Percentiles rank a stretch among this genome's conserved stretches.
phyloP scores from a whole-genome alignment of 768 basidiomycete genomes.

The Mycena latifolia region DNA sequence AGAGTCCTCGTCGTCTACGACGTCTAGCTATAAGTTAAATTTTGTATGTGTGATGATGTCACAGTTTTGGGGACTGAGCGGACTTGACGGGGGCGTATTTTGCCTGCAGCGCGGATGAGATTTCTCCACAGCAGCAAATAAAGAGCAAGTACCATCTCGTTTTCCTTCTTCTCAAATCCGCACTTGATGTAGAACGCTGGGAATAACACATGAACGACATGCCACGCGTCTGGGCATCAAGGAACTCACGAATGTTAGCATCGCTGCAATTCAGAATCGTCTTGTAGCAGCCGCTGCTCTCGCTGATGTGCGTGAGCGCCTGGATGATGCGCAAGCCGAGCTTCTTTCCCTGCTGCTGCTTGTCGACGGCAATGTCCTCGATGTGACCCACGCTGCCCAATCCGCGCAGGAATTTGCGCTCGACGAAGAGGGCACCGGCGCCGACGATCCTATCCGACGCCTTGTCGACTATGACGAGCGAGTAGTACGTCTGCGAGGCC shows the following conservation, averaged over 20 bases:
- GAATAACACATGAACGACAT: slow-evolving; percentile 17
- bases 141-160: slow-evolving; percentile 81
- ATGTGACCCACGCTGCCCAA: slow-evolving; percentile 95
- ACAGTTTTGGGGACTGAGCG: slow-evolving; percentile 25
- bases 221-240: slow-evolving; percentile 20
- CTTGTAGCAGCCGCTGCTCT: slow-evolving; percentile 90
- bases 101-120: slow-evolving; percentile 52
- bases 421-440: slow-evolving; percentile 87
- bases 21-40: slow-evolving; percentile 17
- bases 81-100: slow-evolving; percentile 66
- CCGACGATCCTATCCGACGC: slow-evolving; percentile 84
- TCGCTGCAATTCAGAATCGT: slow-evolving; percentile 96
- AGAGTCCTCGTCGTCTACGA: slow-evolving; percentile 18
- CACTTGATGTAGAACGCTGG: slow-evolving; percentile 98
- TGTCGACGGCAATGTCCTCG: slow-evolving; percentile 96
- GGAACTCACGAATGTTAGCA: slow-evolving; percentile 86
- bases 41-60: slow-evolving; percentile 7
- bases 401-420: slow-evolving; percentile 93
- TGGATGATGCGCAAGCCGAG: slow-evolving; percentile 90
- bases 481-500: slow-evolving; percentile 77
- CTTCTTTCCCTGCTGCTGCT: slow-evolving; percentile 90
- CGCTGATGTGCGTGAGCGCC: slow-evolving; percentile 86
- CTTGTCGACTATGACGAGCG: slow-evolving; percentile 86
- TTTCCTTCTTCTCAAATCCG: slow-evolving; percentile 91
- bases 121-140: background rate